Evolutionary conservation across 2,329 filamentous ascomycete species (phyloP).

Genomic region (Lizonia empirigonia): DNA sequence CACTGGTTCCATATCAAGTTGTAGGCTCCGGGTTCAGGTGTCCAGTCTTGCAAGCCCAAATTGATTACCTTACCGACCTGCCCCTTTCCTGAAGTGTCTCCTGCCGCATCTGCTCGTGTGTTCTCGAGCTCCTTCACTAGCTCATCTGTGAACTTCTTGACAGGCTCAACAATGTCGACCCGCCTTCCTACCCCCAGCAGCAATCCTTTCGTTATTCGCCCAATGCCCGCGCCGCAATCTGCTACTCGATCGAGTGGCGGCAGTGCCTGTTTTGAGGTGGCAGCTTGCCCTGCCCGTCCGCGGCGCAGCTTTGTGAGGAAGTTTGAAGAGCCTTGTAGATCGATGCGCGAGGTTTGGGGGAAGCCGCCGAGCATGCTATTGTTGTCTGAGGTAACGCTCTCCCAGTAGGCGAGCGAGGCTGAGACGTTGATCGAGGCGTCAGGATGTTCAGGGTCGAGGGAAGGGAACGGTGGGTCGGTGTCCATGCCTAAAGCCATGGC

Average conservation of each 20-base stretch:
- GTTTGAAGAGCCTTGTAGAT: constrained; percentile 71
- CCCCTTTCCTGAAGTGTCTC: constrained; percentile 41
- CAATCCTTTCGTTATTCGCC: constrained; percentile 78
- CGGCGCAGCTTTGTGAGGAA: constrained; percentile 69
- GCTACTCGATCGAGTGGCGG: constrained; percentile 52
- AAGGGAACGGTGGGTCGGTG: constrained; percentile 27
- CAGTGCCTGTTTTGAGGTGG: constrained; percentile 29
- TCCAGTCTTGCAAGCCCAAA: constrained; percentile 76
- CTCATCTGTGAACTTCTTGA: constrained; percentile 75
- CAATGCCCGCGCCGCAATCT: constrained; percentile 74
- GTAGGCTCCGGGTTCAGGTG: constrained; percentile 59
- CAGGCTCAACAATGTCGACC: constrained; percentile 85
- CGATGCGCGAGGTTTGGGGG: constrained; percentile 70
- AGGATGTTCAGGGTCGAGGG: constrained; percentile 29
- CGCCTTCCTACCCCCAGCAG: constrained; percentile 70
- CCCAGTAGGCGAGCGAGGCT: constrained; percentile 59
- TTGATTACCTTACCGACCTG: constrained; percentile 70
- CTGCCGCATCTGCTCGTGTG: constrained; percentile 30
- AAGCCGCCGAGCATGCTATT: constrained; percentile 82
- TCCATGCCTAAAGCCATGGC: constrained; percentile 36
- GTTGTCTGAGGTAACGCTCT: constrained; percentile 57
- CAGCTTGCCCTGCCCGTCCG: constrained; percentile 38
- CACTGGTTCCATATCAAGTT: constrained; percentile 90
- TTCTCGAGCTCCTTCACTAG: constrained; percentile 49
- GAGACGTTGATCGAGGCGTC: constrained; percentile 54